A percentile compares a stretch with the other conserved stretches of the same genome.
These are phyloP conservation scores for Galeopsis tetrahit DNA, from an alignment of 257 asterid species.

Conservation along the genomic window DNA sequence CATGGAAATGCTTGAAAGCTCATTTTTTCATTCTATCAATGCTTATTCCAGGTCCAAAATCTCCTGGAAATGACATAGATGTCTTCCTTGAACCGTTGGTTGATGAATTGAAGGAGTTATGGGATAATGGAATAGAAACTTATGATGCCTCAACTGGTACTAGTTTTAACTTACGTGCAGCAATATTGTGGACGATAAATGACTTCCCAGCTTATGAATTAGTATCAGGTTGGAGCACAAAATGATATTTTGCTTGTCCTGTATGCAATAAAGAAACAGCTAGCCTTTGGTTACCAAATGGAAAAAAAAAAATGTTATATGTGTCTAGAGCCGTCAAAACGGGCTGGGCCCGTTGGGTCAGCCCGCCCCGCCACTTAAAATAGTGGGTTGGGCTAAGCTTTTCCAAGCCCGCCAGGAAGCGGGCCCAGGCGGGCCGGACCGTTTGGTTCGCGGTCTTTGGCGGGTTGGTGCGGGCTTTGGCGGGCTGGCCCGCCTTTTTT, in stretches of 20 bases:
- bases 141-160: neutral
- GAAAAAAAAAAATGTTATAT: neutral
- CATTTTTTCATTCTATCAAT: constrained; percentile 16
- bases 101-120: neutral
- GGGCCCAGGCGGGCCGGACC: no score
- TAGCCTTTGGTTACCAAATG: constrained; percentile 15
- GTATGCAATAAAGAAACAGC: constrained; percentile 6
- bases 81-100: no score
- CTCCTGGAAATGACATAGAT: no score
- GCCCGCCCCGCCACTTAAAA: no score
- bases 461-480: no score
- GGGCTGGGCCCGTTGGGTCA: no score
- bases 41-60: no score
- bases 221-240: constrained; percentile 18
- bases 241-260: constrained; percentile 22
- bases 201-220: neutral
- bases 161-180: constrained; percentile 5
- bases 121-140: neutral
- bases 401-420: no score
- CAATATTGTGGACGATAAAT: constrained; percentile 25
- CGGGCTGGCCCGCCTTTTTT: no score
- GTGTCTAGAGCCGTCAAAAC: no score
- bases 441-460: no score
- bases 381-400: no score
- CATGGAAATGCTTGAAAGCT: constrained; percentile 20